Evolutionary conservation across 768 basidiomycete species (phyloP), one percentile per base, ranked within the genome.

Genomic region (Psilocybe cyanescens): DNA sequence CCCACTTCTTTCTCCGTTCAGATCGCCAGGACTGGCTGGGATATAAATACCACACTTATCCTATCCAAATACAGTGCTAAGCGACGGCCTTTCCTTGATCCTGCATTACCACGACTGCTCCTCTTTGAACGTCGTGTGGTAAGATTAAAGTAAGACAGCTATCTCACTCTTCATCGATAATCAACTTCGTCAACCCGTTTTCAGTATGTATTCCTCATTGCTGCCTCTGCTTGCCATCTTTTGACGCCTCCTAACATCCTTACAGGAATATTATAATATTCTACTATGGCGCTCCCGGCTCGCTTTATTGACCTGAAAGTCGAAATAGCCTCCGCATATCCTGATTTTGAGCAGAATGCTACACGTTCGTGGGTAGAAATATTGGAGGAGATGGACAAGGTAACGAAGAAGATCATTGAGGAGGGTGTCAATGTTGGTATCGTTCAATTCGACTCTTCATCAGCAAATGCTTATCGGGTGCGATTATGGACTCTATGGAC

Each of bases 311-410:
- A 87, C 47, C 60, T 89, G 63, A 90, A 91, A 72, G 76, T 76
- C 49, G 76, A 85, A 62, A 85, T 91, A 50, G 84, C 82, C 1
- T 72, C 71, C 0, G 74, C 76, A 2, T 83, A 83, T 63, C 81
- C 86, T 12, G 77, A 83, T 64, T 87, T 84, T 61, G 74, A 82
- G 72, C 71, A 75, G 59, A 78, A 74, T 19, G 79, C 81, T 19
- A 85, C 80, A 2, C 70, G 74, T 24, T 81, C 88, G 1, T 90
- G 88, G 90, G 74, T 67, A 16, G 85, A 87, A 60, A 75, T 91
- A 48, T 72, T 89, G 8, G 67, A 65, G 1, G 81, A 87, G 67
- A 76, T 91, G 16, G 78, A 80, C 28, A 71, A 70, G 35, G 73
- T 75, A 4, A 84, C 82, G 8, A 71, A 74, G 41, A 75, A 75